Evolutionary conservation across 495 filamentous ascomycete genomes (phyloP).

Genomic region (Penicillium alfredii): DNA sequence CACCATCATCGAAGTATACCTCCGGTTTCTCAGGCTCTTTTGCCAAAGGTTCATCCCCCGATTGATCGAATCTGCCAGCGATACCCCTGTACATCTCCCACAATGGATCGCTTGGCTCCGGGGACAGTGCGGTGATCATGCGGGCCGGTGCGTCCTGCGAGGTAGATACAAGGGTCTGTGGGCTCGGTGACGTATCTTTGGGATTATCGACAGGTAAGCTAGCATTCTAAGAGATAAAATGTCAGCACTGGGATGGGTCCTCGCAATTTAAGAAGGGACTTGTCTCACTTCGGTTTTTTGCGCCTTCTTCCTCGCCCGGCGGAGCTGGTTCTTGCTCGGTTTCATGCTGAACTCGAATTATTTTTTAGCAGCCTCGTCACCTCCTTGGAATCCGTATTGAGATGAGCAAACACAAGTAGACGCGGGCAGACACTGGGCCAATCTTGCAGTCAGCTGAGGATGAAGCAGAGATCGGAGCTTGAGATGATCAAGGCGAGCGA

Average conservation of each 20-base stretch:
- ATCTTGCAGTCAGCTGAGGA: too few relatives aligned
- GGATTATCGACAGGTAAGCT: slow-evolving; percentile 3
- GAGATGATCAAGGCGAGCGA: too few relatives aligned
- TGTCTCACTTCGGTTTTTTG: slow-evolving; percentile 47
- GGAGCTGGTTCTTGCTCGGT: slow-evolving; percentile 76
- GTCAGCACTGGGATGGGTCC: slow-evolving; percentile 8
- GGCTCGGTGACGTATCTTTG: neutral
- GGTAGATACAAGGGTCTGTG: slow-evolving; percentile 5
- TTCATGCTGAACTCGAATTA: slow-evolving; percentile 41
- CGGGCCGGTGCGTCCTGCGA: slow-evolving; percentile 28
- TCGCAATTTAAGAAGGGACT: neutral
- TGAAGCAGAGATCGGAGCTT: too few relatives aligned
- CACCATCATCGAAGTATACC: slow-evolving; percentile 78
- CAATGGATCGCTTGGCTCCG: slow-evolving; percentile 66
- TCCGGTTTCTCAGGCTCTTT: slow-evolving; percentile 79
- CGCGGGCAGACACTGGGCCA: too few relatives aligned
- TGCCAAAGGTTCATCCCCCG: slow-evolving; percentile 48
- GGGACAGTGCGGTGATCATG: slow-evolving; percentile 26
- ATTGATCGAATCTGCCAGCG: slow-evolving; percentile 64
- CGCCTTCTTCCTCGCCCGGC: slow-evolving; percentile 86
- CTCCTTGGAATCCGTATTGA: too few relatives aligned
- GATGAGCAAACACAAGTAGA: too few relatives aligned
- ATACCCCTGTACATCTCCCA: slow-evolving; percentile 79
- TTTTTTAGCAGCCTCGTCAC: too few relatives aligned
- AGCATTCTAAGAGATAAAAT: slow-evolving; percentile 3